These are phyloP conservation scores for Chaetomium tenue DNA, from an alignment of 495 filamentous ascomycete genomes.

Conservation along the genomic window DNA sequence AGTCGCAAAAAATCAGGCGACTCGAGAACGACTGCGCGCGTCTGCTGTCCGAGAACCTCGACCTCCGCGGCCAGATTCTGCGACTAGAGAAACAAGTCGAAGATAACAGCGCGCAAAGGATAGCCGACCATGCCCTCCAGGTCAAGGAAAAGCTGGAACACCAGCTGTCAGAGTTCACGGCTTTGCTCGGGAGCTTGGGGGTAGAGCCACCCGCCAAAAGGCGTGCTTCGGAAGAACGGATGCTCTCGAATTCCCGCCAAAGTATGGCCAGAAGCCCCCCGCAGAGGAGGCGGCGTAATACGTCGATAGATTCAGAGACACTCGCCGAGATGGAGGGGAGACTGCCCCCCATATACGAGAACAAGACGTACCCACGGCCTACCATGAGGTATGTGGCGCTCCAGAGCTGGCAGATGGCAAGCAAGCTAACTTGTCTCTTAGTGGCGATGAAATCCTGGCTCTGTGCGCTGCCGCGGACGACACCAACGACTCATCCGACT, in stretches of 20 bases:
- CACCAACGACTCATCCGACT: conserved; percentile 59
- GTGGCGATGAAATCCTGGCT: conserved; percentile 47
- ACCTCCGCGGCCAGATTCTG: conserved; percentile 74
- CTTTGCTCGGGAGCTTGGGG: conserved; percentile 63
- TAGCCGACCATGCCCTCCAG: conserved; percentile 62
- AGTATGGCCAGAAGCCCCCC: conserved; percentile 40
- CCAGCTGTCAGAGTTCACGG: conserved; percentile 65
- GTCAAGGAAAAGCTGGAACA: conserved; percentile 68
- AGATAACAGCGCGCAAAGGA: conserved; percentile 44
- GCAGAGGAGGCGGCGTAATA: conserved; percentile 45
- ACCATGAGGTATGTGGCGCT: conserved; percentile 65
- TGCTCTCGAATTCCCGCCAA: conserved; percentile 33
- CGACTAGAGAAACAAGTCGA: conserved; percentile 66
- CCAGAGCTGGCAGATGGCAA: no score
- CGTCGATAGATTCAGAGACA: conserved; percentile 52
- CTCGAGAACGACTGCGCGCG: conserved; percentile 83
- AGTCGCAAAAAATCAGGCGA: conserved; percentile 82
- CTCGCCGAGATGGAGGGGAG: conserved; percentile 60
- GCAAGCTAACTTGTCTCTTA: conserved; percentile 23
- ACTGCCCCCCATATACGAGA: conserved; percentile 80
- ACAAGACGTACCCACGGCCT: conserved; percentile 68
- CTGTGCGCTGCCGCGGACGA: conserved; percentile 51
- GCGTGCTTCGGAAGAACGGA: conserved; percentile 37
- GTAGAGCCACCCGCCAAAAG: conserved; percentile 46
- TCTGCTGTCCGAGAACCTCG: conserved; percentile 82